phyloP scores from a whole-genome alignment of 2,329 filamentous ascomycete genomes.

The Pyrenophora graminea region DNA sequence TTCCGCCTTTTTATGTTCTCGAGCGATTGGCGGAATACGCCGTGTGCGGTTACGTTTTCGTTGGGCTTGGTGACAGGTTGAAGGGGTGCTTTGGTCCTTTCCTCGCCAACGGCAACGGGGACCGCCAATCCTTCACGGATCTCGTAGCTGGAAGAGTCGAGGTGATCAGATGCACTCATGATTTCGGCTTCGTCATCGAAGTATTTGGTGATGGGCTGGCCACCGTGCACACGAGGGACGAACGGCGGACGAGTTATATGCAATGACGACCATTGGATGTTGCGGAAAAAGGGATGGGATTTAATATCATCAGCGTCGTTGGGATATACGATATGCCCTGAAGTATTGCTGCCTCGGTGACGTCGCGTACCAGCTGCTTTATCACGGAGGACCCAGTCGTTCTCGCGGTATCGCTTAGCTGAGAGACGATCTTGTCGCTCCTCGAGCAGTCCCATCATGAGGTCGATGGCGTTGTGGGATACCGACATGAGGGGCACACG shows the following conservation, averaged over 20 bases:
- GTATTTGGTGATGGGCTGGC: conserved; percentile 70
- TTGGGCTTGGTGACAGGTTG: not conserved
- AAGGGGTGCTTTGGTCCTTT: conserved; percentile 2
- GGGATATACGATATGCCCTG: conserved; percentile 71
- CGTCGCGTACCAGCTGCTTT: conserved; percentile 29
- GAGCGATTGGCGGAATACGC: conserved; percentile 2
- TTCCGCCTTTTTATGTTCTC: conserved; percentile 52
- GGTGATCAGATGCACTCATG: conserved; percentile 45
- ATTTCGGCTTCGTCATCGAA: conserved; percentile 83
- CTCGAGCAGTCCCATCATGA: conserved; percentile 73
- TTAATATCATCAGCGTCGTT: conserved; percentile 91
- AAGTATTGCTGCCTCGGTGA: conserved; percentile 42
- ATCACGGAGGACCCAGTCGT: conserved; percentile 55
- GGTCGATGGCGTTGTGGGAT: conserved; percentile 72
- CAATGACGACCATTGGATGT: conserved; percentile 76
- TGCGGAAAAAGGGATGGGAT: conserved; percentile 80
- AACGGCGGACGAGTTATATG: conserved; percentile 76
- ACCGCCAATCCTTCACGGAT: not conserved
- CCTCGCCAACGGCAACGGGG: not conserved
- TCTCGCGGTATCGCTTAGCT: conserved; percentile 71
- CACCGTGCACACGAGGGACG: conserved; percentile 67
- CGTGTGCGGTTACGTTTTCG: not conserved
- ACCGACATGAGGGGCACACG: conserved; percentile 55
- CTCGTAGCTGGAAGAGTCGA: conserved; percentile 43
- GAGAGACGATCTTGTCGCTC: conserved; percentile 78